Evolutionary conservation across 2,329 filamentous ascomycete genomes (phyloP).

Genomic region (Magnaporthales sp.): DNA sequence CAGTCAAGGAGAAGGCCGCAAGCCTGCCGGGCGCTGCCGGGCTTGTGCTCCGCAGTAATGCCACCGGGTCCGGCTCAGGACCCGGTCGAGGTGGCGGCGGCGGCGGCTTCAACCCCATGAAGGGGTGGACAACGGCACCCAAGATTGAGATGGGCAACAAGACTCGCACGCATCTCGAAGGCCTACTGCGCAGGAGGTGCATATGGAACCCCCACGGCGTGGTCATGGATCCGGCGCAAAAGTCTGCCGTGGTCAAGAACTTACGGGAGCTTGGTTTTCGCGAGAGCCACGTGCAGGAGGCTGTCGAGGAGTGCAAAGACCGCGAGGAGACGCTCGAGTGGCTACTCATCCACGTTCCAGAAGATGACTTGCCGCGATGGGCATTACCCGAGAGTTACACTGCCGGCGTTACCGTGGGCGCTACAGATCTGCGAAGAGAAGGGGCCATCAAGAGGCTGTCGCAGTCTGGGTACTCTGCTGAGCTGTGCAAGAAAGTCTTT

Average conservation of each 20-base stretch:
- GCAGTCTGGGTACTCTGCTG: slow-evolving; percentile 73
- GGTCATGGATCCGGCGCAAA: slow-evolving; percentile 49
- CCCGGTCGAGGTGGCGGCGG: slow-evolving; percentile 21
- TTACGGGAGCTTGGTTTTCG: slow-evolving; percentile 76
- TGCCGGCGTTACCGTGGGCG: slow-evolving; percentile 79
- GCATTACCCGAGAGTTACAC: slow-evolving; percentile 86
- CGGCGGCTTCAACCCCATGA: slow-evolving; percentile 41
- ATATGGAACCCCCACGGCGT: slow-evolving; percentile 82
- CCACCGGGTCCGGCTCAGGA: slow-evolving; percentile 21
- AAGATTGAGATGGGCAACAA: slow-evolving; percentile 89
- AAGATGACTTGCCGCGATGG: slow-evolving; percentile 92
- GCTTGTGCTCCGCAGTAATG: slow-evolving; percentile 40
- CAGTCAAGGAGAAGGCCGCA: slow-evolving; percentile 58
- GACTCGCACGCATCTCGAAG: slow-evolving; percentile 71
- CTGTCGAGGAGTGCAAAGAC: slow-evolving; percentile 79
- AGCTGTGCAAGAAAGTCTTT: slow-evolving; percentile 72
- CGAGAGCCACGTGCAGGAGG: slow-evolving; percentile 82
- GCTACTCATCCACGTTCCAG: slow-evolving; percentile 92
- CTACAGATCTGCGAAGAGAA: slow-evolving; percentile 72
- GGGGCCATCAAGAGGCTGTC: slow-evolving; percentile 74
- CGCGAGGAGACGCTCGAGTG: slow-evolving; percentile 90
- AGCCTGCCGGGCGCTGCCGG: slow-evolving; percentile 52
- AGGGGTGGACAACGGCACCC: slow-evolving; percentile 75
- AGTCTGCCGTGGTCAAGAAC: slow-evolving; percentile 58
- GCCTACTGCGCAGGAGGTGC: slow-evolving; percentile 65